Evolutionary conservation across 306 rosid species (phyloP).

Genomic region (Lotus japonicus): DNA sequence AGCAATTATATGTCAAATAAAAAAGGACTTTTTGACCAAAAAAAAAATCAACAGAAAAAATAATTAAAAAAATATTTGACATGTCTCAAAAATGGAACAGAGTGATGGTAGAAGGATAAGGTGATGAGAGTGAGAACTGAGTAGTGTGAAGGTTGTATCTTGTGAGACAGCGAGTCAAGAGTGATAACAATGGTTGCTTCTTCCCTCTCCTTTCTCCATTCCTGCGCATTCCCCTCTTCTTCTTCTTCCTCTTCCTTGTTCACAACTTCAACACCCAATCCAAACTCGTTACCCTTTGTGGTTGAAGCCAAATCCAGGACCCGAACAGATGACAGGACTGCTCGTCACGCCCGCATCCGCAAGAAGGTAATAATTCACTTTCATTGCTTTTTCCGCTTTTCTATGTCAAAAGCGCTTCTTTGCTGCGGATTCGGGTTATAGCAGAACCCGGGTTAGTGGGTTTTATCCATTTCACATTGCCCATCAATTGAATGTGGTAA

Average conservation of each 20-base stretch:
- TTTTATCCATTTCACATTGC: not conserved
- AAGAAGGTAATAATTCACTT: conserved; percentile 21
- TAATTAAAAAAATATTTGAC: no score
- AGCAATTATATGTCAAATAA: no score
- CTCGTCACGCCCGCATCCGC: conserved; percentile 59
- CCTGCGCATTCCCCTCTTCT: conserved; percentile 20
- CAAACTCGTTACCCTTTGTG: conserved; percentile 26
- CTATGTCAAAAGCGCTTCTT: not conserved
- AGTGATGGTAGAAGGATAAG: no score
- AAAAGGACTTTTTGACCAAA: no score
- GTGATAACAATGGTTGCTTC: conserved; percentile 29
- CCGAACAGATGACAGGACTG: conserved; percentile 57
- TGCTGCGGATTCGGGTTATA: not conserved
- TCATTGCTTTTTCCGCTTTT: not conserved
- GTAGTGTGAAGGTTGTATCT: not conserved
- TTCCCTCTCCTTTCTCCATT: conserved; percentile 40
- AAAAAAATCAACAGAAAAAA: no score
- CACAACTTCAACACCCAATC: conserved; percentile 6
- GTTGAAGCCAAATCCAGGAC: conserved; percentile 47
- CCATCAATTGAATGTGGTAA: not conserved
- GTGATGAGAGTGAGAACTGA: not conserved
- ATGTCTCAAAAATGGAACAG: no score
- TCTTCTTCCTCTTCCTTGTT: conserved; percentile 21
- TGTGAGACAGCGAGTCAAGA: not conserved
- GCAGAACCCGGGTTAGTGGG: not conserved